Conservation (phyloP, 2,329 filamentous ascomycete species). For the Fonsecaea erecta region DNA sequence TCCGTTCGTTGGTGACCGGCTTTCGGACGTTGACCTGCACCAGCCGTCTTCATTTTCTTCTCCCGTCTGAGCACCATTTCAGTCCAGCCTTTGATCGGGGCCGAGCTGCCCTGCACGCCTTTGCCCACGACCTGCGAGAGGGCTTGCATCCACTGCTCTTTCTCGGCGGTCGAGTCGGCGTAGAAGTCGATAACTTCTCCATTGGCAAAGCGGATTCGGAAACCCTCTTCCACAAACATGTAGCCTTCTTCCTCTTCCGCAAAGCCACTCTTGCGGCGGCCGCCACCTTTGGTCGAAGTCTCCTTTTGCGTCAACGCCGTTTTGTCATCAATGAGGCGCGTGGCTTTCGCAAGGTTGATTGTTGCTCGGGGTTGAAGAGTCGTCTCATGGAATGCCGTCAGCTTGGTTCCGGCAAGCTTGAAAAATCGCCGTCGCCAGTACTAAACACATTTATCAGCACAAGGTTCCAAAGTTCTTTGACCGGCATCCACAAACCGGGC, state of each 20-base stretch:
- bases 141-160: slow-evolving; percentile 93
- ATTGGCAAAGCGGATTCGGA: slow-evolving; percentile 97
- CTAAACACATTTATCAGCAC: slow-evolving; percentile 51
- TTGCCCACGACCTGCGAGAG: slow-evolving; percentile 73
- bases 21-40: slow-evolving; percentile 16
- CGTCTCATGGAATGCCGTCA: slow-evolving; percentile 94
- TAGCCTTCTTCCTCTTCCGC: slow-evolving; percentile 98
- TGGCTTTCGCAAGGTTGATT: slow-evolving; percentile 93
- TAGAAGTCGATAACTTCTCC: slow-evolving; percentile 99
- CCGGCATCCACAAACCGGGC: slow-evolving; percentile 72
- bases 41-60: slow-evolving; percentile 38
- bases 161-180: slow-evolving; percentile 82
- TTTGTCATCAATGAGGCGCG: slow-evolving; percentile 91
- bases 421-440: slow-evolving; percentile 99
- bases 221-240: slow-evolving; percentile 99
- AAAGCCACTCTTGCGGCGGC: slow-evolving; percentile 89
- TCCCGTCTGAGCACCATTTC: slow-evolving; percentile 62
- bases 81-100: slow-evolving; percentile 62
- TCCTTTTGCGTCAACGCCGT: slow-evolving; percentile 82
- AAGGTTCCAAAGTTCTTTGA: background rate
- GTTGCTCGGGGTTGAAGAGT: slow-evolving; percentile 94
- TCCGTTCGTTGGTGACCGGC: slow-evolving; percentile 36
- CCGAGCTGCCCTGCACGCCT: slow-evolving; percentile 38
- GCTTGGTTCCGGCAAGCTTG: slow-evolving; percentile 84
- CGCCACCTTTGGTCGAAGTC: slow-evolving; percentile 74